These are phyloP conservation scores for Hyphopichia pseudoburtonii DNA, from an alignment of 1,139 yeast species.

Conservation along the genomic window DNA sequence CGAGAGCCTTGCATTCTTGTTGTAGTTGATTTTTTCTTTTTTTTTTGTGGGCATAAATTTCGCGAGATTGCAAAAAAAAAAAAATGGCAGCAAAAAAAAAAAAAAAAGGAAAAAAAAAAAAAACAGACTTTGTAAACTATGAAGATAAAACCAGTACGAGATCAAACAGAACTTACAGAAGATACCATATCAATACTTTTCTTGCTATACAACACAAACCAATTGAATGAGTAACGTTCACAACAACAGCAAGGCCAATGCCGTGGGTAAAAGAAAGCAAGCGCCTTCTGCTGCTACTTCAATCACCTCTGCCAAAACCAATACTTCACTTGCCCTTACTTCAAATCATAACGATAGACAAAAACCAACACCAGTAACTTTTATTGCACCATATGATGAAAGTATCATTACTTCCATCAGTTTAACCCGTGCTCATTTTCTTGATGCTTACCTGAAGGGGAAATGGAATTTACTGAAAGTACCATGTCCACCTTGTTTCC, in stretches of 20 bases:
- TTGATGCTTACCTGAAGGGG: slow-evolving; percentile 62
- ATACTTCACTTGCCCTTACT: too few relatives aligned
- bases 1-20: neutral
- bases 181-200: too few relatives aligned
- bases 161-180: too few relatives aligned
- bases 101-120: neutral
- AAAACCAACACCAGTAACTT: neutral
- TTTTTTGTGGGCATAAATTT: neutral
- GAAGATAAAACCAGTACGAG: too few relatives aligned
- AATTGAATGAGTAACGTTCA: too few relatives aligned
- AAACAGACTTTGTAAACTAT: neutral
- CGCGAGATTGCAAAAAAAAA: slow-evolving; percentile 1
- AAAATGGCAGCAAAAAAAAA: neutral
- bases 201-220: too few relatives aligned
- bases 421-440: slow-evolving; percentile 58
- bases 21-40: neutral
- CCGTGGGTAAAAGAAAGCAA: too few relatives aligned
- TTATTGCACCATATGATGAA: slow-evolving; percentile 18
- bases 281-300: too few relatives aligned
- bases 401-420: slow-evolving; percentile 28
- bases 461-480: slow-evolving; percentile 57
- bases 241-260: too few relatives aligned
- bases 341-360: neutral
- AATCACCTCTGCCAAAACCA: too few relatives aligned
- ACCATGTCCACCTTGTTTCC: slow-evolving; percentile 55